Conservation (phyloP, 768 basidiomycete species). For the Tephrocybe sp. region DNA sequence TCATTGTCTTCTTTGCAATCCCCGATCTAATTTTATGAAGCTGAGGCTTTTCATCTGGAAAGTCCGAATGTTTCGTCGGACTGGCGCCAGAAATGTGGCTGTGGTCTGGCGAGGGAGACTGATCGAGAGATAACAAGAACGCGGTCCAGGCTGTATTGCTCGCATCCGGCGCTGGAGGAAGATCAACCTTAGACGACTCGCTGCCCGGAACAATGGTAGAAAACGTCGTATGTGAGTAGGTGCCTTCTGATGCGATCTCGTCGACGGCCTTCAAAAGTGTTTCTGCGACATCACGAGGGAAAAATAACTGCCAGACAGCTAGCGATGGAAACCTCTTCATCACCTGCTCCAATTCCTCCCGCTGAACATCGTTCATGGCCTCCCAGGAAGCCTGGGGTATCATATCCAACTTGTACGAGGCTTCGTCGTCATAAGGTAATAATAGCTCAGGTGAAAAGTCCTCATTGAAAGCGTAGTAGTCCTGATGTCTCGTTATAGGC, state of each 20-base stretch:
- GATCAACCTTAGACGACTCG: neutral
- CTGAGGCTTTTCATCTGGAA: too few species aligned
- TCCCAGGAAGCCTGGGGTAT: neutral
- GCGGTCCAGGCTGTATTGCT: neutral
- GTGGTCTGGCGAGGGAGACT: too few species aligned
- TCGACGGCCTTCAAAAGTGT: neutral
- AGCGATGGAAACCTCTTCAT: neutral
- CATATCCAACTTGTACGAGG: neutral
- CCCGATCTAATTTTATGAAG: too few species aligned
- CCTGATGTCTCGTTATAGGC: neutral
- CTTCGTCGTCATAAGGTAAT: neutral
- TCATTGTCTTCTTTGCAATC: too few species aligned
- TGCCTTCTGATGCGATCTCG: neutral
- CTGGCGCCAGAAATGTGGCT: too few species aligned
- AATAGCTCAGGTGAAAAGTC: constrained; percentile 1
- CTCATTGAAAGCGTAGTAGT: neutral
- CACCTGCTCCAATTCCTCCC: neutral
- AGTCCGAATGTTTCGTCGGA: too few species aligned
- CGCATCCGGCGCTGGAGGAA: neutral
- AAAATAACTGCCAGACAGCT: constrained; percentile 10
- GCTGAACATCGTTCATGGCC: neutral
- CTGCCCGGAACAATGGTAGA: neutral
- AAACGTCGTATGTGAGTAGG: neutral
- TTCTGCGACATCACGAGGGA: constrained; percentile 3
- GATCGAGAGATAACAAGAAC: neutral